Evolutionary conservation across 2,329 filamentous ascomycete species (phyloP), one percentile per base, ranked within the genome.

Genomic region (Sarocladium strictum): DNA sequence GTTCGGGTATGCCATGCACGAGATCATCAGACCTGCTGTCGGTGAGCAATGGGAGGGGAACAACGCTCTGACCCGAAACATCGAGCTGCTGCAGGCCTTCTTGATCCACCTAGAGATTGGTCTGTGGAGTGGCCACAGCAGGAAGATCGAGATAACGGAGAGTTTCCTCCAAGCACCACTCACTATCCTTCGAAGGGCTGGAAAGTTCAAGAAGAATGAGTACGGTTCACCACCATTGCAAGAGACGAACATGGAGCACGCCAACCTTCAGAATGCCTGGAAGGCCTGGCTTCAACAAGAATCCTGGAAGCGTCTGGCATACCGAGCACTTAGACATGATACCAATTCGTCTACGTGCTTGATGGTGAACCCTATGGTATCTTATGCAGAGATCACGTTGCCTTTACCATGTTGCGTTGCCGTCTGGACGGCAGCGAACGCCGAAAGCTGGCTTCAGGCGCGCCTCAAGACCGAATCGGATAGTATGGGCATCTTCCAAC

Each of bases 141-240:
- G 70, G 1, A 72, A 72, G 27, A 66, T 72, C 5, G 70, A 73
- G 51, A 69, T 73, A n/a, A 66, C 68, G 3, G 70, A 72, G 47
- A 67, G 66, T 27, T 70, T 71, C 52, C 60, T 70, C 26, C 63
- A 67, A 27, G 66, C 68, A 0, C 55, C 68, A 0, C 40, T 72
- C 5, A 72, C 69, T 1, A 72, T 72, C 64, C 55, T 71, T 40
- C 62, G 69, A 2, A 63, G 69, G 0, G 63, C 63, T 17, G 66
- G 67, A 3, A 66, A 63, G 47, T 66, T 71, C 49, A 61, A 62
- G 29, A 58, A 58, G 11, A 62, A 60, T 1, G 55, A 57, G 0
- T 67, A 63, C 23, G 23, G 3, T 12, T 15, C 24, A 3, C 54
- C 60, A 3, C 55, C 60, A 7, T 38, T 53, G 2, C 45, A 53